Percentiles rank a stretch among this genome's conserved stretches.
These are phyloP conservation scores for Mycena venus DNA, from an alignment of 768 basidiomycete genomes.

Conservation along the genomic window DNA sequence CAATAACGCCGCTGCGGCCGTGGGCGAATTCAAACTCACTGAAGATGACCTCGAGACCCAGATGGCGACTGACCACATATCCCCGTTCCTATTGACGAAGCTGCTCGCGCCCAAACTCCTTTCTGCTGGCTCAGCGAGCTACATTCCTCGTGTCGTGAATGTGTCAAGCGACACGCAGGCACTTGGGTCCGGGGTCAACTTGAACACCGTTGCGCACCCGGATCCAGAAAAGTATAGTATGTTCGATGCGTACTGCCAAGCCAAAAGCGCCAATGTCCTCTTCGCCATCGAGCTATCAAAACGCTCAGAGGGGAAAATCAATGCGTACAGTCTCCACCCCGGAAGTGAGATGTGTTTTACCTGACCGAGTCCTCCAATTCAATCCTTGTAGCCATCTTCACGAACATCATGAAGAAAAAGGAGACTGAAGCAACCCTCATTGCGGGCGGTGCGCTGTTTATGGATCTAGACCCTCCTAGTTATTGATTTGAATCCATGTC, in stretches of 20 bases:
- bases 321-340: neutral
- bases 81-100: neutral
- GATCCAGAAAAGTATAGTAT: neutral
- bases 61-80: neutral
- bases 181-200: neutral
- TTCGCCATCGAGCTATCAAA: neutral
- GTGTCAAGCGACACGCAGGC: neutral
- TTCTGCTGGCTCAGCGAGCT: neutral
- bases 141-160: neutral
- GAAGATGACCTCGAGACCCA: neutral
- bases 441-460: too few relatives aligned
- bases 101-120: neutral
- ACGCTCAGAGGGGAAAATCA: neutral
- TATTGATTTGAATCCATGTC: too few relatives aligned
- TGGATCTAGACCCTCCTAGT: too few relatives aligned
- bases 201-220: neutral
- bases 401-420: too few relatives aligned
- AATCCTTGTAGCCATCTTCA: too few relatives aligned
- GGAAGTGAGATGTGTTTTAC: neutral
- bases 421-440: too few relatives aligned
- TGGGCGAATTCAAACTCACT: neutral
- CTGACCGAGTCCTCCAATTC: too few relatives aligned
- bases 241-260: neutral
- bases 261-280: neutral
- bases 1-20: slow-evolving; percentile 11